Base-by-base conservation (phyloP, 345 rosid species). In the Lenwebbia sp. region DNA sequence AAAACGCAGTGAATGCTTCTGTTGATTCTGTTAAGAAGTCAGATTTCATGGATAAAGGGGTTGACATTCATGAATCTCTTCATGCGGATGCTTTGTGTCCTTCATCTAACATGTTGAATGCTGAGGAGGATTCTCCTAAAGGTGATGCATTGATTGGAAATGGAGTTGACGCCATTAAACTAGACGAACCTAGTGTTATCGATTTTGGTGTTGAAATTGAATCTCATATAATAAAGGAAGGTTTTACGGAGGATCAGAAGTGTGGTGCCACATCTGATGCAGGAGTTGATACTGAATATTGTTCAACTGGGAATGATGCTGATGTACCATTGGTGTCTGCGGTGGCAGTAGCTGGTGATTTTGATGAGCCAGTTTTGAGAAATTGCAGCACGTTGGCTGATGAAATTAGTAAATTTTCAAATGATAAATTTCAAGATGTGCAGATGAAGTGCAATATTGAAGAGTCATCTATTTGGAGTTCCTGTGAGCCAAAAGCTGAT, bases 131-230 rank as follows among this genome's bases (percentile, higher is more conserved):
- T 82, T 58, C 85, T 44, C 40, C 78, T 44, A 33, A 82, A 83
- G 65, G 60, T 78, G 92, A 90, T 87, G 19, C 41, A 78, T 87
- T 83, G 58, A 88, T 83, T 83, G 88, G 85, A 84, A 82, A 84
- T 52, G 82, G 85, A 86, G 75, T 85, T 78, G 88, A 85, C 52
- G 86, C 76, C 60, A 74, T 87, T 86, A 93, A 91, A 88, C 76
- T 87, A 86, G 87, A 84, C 21, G 91, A 86, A 84, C 90, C 86
- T 28, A 74, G 83, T 82, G 76, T 78, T 85, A 87, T 88, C 10
- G 84, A 86, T 62, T 44, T 84, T 54, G 86, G 86, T 84, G 86
- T 84, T 78, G 84, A 84, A 58, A n/a, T 75, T 56, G 84, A 50
- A 81, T 49, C 52, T 84, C 86, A 78, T 30, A 70, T 62, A 33